Conservation (phyloP, 73 alveolate species). For the Diophrys appendiculata region DNA sequence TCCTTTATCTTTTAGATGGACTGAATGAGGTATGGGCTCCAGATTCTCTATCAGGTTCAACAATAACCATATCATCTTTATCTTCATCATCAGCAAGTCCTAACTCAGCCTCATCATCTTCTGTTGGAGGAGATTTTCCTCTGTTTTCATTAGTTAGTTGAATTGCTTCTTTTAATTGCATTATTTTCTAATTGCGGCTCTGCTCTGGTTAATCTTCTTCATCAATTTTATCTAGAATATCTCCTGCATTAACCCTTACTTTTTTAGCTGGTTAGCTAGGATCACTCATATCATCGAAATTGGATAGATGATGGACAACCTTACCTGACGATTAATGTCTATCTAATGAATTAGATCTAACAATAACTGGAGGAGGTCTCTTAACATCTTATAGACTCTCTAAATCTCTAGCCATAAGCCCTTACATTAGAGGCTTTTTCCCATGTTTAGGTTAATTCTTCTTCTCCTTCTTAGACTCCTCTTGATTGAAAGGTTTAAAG, state of each 20-base stretch:
- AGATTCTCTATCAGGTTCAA: background rate
- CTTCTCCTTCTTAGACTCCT: background rate
- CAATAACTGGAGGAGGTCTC: no score
- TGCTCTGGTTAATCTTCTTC: background rate
- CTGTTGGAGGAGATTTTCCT: background rate
- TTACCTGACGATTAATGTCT: background rate
- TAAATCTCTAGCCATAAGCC: conserved; percentile 7
- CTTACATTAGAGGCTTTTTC: conserved; percentile 22
- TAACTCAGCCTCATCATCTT: background rate
- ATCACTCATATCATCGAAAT: no score
- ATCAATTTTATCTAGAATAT: background rate
- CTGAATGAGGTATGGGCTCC: background rate
- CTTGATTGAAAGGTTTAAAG: background rate
- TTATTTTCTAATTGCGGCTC: no score
- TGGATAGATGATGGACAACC: background rate
- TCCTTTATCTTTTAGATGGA: no score
- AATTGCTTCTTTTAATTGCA: no score
- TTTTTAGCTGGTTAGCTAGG: no score
- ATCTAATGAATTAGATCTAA: background rate
- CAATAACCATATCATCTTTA: conserved; percentile 7
- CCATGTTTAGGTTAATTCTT: background rate
- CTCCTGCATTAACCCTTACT: no score
- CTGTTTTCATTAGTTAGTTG: no score
- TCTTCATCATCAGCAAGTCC: background rate
- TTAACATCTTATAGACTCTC: background rate